A percentile compares a stretch with the other conserved stretches of the same genome.
Conservation (phyloP, 768 basidiomycete genomes). For the Trametes cinnabarina region DNA sequence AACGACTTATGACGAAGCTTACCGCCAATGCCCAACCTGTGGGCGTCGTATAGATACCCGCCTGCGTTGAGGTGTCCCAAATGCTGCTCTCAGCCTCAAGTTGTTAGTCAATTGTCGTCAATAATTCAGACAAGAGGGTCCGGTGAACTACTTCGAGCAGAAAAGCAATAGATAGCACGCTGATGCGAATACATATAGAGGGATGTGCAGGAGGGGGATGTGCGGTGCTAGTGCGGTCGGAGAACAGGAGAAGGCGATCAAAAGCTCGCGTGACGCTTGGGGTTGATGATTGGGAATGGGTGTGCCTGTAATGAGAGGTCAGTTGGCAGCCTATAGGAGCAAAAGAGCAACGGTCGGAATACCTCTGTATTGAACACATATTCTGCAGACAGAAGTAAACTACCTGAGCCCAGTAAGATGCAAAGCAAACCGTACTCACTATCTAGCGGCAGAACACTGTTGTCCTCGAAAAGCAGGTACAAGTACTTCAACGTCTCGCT, state of each 20-base stretch:
- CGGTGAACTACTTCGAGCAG: background rate
- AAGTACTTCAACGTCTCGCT: slow-evolving; percentile 91
- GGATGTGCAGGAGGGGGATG: background rate
- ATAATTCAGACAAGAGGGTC: background rate
- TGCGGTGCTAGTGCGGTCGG: background rate
- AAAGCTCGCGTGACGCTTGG: slow-evolving; percentile 48
- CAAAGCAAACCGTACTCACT: slow-evolving; percentile 47
- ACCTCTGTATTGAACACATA: slow-evolving; percentile 95
- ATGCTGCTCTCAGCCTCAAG: too few species aligned
- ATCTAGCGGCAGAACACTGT: slow-evolving; percentile 65
- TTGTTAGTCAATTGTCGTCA: too few species aligned
- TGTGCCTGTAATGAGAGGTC: slow-evolving; percentile 46
- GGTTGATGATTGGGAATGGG: slow-evolving; percentile 67
- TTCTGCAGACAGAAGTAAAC: slow-evolving; percentile 41
- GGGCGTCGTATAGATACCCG: too few species aligned
- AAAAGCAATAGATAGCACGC: slow-evolving; percentile 8
- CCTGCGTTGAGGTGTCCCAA: too few species aligned
- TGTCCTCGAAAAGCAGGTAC: slow-evolving; percentile 81
- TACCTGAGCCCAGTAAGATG: background rate
- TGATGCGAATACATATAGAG: slow-evolving; percentile 4
- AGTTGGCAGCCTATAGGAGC: background rate
- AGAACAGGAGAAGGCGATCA: slow-evolving; percentile 13
- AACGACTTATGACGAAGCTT: slow-evolving; percentile 5
- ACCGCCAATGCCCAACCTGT: too few species aligned
- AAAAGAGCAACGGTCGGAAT: slow-evolving; percentile 6